Conservation (phyloP, 192 early-diverging fungal genomes). For the Chytriomyces sp. region DNA sequence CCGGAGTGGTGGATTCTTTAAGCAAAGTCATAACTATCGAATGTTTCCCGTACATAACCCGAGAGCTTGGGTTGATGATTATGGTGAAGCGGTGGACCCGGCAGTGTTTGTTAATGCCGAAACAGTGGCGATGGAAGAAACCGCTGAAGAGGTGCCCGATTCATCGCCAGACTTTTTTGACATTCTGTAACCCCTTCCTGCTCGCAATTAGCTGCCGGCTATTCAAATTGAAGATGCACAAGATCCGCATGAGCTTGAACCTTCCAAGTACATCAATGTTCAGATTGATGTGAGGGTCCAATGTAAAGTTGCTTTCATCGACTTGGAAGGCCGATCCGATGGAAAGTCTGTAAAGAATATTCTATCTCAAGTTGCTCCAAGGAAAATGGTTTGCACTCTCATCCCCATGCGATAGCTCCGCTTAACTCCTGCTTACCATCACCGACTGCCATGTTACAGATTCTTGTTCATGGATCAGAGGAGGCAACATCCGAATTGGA, state of each 20-base stretch:
- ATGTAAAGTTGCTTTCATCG: conserved; percentile 83
- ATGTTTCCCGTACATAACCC: conserved; percentile 88
- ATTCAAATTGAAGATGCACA: conserved; percentile 58
- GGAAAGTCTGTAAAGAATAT: conserved; percentile 86
- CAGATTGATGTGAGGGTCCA: conserved; percentile 51
- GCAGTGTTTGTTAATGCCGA: conserved; percentile 44
- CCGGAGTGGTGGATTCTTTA: conserved; percentile 75
- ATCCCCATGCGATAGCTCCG: background rate
- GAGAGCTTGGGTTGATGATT: conserved; percentile 88
- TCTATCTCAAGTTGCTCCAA: conserved; percentile 75
- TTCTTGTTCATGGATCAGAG: conserved; percentile 85
- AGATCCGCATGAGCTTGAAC: conserved; percentile 62
- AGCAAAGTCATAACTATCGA: conserved; percentile 75
- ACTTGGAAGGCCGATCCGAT: conserved; percentile 91
- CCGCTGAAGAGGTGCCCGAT: conserved; percentile 47
- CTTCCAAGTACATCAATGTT: conserved; percentile 76
- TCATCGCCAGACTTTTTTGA: background rate
- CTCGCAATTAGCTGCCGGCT: conserved; percentile 9
- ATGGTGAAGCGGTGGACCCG: conserved; percentile 82
- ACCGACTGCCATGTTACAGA: conserved; percentile 27
- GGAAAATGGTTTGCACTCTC: conserved; percentile 71
- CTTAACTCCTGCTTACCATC: conserved; percentile 14
- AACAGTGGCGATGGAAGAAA: conserved; percentile 38
- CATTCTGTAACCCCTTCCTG: background rate
- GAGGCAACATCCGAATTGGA: conserved; percentile 72